Conservation (phyloP, 2,329 filamentous ascomycete genomes). For the Microsporum canis region DNA sequence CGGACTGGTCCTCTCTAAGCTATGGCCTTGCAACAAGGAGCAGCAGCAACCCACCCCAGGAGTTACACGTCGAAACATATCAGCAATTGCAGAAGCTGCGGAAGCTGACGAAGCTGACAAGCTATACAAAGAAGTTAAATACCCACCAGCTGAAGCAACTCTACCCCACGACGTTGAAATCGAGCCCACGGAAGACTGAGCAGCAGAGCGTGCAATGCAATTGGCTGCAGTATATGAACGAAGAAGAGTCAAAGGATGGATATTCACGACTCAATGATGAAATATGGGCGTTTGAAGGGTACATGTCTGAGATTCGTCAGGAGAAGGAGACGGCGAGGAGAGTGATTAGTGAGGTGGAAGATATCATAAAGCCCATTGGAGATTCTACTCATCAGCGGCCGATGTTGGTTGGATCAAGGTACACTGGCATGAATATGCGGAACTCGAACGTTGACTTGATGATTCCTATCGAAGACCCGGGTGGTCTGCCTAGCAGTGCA, state of each 20-base stretch:
- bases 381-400: slow-evolving; percentile 19
- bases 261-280: slow-evolving; percentile 32
- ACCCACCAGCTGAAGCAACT: background rate
- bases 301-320: slow-evolving; percentile 31
- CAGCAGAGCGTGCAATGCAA: slow-evolving; percentile 17
- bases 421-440: slow-evolving; percentile 41
- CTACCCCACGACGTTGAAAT: background rate
- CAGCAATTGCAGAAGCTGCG: background rate
- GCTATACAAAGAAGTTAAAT: background rate
- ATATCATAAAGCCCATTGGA: slow-evolving; percentile 20
- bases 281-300: slow-evolving; percentile 36
- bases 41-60: background rate
- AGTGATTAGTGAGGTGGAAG: slow-evolving; percentile 21
- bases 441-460: slow-evolving; percentile 46
- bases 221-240: slow-evolving; percentile 25
- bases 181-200: background rate
- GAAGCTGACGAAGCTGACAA: slow-evolving; percentile 8
- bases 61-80: background rate
- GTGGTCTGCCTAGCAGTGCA: slow-evolving; percentile 2
- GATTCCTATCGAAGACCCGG: slow-evolving; percentile 22
- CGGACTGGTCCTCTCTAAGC: background rate
- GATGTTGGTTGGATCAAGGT: slow-evolving; percentile 44
- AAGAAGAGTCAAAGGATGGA: slow-evolving; percentile 14
- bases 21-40: background rate
- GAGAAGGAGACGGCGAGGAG: slow-evolving; percentile 30